These are phyloP conservation scores for Dothistroma pini DNA, from an alignment of 2,329 filamentous ascomycete genomes.

Conservation along the genomic window DNA sequence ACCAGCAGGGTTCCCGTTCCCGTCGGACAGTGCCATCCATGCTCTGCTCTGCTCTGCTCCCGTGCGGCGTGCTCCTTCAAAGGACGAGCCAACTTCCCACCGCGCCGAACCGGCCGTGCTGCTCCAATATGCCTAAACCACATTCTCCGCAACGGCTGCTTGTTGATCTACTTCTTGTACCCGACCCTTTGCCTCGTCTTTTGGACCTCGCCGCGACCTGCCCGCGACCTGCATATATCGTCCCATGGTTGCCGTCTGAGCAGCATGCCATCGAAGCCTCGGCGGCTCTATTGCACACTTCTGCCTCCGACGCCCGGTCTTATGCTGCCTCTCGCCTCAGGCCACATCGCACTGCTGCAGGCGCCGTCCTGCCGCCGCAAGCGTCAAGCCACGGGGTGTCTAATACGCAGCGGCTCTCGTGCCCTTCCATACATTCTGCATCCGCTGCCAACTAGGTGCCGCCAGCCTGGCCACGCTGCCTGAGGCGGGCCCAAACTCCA, in stretches of 20 bases:
- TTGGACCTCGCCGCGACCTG: neutral
- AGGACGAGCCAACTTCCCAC: constrained; percentile 5
- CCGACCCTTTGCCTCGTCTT: constrained; percentile 3
- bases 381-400: constrained; percentile 28
- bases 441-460: constrained; percentile 1
- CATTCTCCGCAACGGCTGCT: constrained; percentile 11
- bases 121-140: constrained; percentile 5
- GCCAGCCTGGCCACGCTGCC: constrained; percentile 8
- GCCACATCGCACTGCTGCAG: constrained; percentile 7
- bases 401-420: constrained; percentile 18
- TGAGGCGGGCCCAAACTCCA: constrained; percentile 9
- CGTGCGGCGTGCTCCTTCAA: neutral
- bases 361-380: constrained; percentile 21
- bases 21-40: constrained; percentile 5
- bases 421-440: constrained; percentile 10
- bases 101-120: constrained; percentile 10
- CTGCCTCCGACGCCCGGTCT: neutral
- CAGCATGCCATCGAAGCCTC: neutral
- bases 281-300: constrained; percentile 13
- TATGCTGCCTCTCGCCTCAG: constrained; percentile 1
- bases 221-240: constrained; percentile 11
- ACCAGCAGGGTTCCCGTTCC: constrained; percentile 4
- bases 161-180: neutral
- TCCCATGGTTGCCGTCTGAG: constrained; percentile 1
- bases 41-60: neutral